Conservation (phyloP, 202 grass and related monocot species). For the Schoenoplectus triqueter region DNA sequence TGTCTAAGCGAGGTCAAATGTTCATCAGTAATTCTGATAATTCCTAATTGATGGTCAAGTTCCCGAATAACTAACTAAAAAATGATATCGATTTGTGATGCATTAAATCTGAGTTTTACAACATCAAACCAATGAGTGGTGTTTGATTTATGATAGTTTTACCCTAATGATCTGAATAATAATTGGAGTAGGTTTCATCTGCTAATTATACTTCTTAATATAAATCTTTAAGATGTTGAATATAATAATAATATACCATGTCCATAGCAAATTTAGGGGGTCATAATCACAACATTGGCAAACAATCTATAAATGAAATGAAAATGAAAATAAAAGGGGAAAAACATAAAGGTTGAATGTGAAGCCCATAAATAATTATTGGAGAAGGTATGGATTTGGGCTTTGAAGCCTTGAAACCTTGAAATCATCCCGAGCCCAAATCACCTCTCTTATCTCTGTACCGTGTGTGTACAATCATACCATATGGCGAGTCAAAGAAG, state of each 20-base stretch:
- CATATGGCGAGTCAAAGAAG: background rate
- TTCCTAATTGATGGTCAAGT: background rate
- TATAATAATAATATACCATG: too few species aligned
- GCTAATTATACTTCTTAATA: too few species aligned
- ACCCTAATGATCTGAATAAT: too few species aligned
- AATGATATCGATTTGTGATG: background rate
- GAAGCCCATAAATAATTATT: slow-evolving; percentile 12
- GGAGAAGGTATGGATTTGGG: slow-evolving; percentile 18
- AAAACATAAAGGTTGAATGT: background rate
- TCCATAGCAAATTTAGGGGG: too few species aligned
- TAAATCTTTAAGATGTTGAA: too few species aligned
- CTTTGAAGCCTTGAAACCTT: background rate
- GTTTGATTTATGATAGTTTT: too few species aligned
- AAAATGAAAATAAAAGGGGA: background rate
- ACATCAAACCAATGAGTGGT: background rate
- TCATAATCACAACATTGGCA: too few species aligned
- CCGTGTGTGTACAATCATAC: background rate
- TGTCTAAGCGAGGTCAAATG: background rate
- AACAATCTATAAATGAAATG: background rate
- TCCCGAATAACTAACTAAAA: background rate
- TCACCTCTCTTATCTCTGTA: background rate
- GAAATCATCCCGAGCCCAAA: background rate
- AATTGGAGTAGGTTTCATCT: too few species aligned
- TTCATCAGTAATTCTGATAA: background rate
- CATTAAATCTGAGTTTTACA: background rate